phyloP scores from a whole-genome alignment of 2,329 filamentous ascomycete species.

The Nigrograna mackinnonii region DNA sequence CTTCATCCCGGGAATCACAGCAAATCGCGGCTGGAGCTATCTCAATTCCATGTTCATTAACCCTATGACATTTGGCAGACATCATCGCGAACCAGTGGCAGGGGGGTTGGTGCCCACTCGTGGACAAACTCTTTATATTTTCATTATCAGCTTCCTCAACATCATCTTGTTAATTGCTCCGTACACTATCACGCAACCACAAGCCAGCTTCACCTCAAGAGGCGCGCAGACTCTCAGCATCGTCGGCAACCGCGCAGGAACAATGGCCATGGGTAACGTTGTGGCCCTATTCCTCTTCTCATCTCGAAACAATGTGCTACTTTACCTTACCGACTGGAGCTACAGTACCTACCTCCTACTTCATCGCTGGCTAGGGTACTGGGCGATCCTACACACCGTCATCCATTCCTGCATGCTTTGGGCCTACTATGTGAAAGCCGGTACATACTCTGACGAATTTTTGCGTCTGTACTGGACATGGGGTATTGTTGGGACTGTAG shows the following conservation, averaged over 20 bases:
- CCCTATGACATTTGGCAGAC: not conserved
- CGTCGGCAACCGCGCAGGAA: conserved; percentile 47
- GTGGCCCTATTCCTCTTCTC: conserved; percentile 51
- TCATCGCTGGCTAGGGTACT: conserved; percentile 42
- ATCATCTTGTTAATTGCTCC: conserved; percentile 12
- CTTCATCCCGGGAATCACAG: not conserved
- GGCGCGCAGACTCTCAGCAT: conserved; percentile 35
- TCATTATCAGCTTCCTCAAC: conserved; percentile 19
- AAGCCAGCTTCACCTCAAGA: conserved; percentile 23
- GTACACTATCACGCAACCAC: conserved; percentile 6
- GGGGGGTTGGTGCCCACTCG: conserved; percentile 22
- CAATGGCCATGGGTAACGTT: conserved; percentile 46
- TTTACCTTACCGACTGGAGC: conserved; percentile 55
- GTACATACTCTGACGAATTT: conserved; percentile 43
- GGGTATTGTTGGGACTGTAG: conserved; percentile 18
- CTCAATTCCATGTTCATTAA: not conserved
- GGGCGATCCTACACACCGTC: conserved; percentile 50
- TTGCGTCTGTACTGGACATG: conserved; percentile 14
- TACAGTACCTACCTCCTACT: conserved; percentile 54
- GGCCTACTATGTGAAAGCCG: conserved; percentile 29
- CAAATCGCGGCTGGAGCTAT: not conserved
- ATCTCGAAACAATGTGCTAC: conserved; percentile 53
- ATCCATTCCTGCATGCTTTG: conserved; percentile 53
- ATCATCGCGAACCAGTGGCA: conserved; percentile 7
- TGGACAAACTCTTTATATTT: conserved; percentile 28